Evolutionary conservation across 2,329 filamentous ascomycete genomes (phyloP), one percentile per base, ranked within the genome.

Genomic region (Fonsecaea pedrosoi): DNA sequence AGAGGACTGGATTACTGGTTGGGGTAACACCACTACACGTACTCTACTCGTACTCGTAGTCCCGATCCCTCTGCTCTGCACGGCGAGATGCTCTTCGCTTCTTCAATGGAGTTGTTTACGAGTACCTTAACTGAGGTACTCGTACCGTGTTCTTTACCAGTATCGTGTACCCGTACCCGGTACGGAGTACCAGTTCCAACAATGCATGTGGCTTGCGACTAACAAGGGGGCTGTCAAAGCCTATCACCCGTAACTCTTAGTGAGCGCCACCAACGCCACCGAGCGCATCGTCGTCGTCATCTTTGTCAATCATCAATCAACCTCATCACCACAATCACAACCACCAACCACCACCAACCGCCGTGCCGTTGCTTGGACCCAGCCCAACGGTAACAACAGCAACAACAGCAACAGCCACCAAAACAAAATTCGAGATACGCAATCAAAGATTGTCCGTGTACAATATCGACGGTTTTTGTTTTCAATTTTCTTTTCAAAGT

Each of bases 221-320:
- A 50, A 50, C 25, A 50, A 10, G 21, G 21, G 45, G 21, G 30
- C 4, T 32, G 30, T 12, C 21, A 25, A 50, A 10, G 21, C n/a
- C n/a, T 32, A 32, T 3, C 4, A 32, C 30, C 30, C 30, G 30
- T 32, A 32, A 32, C 30, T 12, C 38, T 25, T 21, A 50, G 18
- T 50, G 8, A 25, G 45, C 45, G 45, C 45, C 45, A 30, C 45
- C 18, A 50, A 25, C 45, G 45, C 45, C 45, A 50, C 45, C 3
- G 21, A 7, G 45, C 15, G 45, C 45, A 50, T 50, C 10, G 45
- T 50, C 45, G 40, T 42, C 40, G 45, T 50, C 45, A 50, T 30
- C 45, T 25, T 50, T 21, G 25, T 12, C 21, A 45, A 45, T 18
- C 40, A 18, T n/a, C 40, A 32, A 32, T 32, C 30, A 32, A 32